Evolutionary conservation across 116 monocot species (phyloP).

Genomic region (Trichopus zeylanicus): DNA sequence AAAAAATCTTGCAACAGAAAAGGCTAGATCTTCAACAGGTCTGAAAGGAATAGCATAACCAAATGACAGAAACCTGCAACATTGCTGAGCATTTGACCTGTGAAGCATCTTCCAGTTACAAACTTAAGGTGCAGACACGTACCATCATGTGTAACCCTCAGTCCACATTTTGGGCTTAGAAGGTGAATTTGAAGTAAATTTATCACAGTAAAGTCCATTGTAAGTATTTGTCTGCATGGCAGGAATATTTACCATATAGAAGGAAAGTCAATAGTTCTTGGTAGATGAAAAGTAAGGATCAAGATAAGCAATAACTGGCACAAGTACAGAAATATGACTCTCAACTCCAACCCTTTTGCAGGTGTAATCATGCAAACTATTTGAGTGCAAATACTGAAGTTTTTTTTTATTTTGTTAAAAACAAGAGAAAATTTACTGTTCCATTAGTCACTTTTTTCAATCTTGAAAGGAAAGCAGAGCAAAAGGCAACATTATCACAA

Average conservation of each 20-base stretch:
- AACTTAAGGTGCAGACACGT: neutral
- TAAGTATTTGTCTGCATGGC: slow-evolving; percentile 18
- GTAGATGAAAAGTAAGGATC: too few relatives aligned
- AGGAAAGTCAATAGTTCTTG: too few relatives aligned
- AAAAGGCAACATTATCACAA: too few relatives aligned
- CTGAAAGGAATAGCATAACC: slow-evolving; percentile 41
- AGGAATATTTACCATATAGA: neutral
- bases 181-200: slow-evolving; percentile 21
- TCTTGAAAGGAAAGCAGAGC: too few relatives aligned
- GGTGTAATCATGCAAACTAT: too few relatives aligned
- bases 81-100: neutral
- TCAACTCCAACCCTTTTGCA: too few relatives aligned
- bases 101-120: neutral
- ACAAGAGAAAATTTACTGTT: too few relatives aligned
- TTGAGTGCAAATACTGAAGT: too few relatives aligned
- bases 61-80: slow-evolving; percentile 33
- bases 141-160: slow-evolving; percentile 23
- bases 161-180: slow-evolving; percentile 28
- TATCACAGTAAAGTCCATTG: slow-evolving; percentile 27
- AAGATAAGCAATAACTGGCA: too few relatives aligned
- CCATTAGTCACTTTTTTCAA: too few relatives aligned
- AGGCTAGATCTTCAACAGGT: slow-evolving; percentile 57
- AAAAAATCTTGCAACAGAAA: slow-evolving; percentile 63
- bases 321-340: too few relatives aligned
- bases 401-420: too few relatives aligned